Evolutionary conservation across 805 yeast genomes (phyloP), one percentile per base, ranked within the genome.

Genomic region (Kregervanrija fluxuum): DNA sequence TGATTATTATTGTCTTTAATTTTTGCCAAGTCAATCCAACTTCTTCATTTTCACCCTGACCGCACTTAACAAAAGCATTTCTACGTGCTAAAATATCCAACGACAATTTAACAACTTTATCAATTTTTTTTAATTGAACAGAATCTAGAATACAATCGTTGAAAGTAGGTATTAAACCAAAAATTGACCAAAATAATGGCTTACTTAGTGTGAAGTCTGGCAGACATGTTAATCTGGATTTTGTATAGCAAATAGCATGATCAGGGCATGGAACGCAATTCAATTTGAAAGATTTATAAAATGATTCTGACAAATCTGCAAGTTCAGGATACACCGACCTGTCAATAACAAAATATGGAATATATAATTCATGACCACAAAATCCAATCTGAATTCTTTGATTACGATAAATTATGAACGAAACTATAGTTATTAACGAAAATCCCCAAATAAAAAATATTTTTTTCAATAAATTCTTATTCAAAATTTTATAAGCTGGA

Each of bases 131-230:
- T 33, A 86, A 81, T 63, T 80, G 85, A 50, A 74, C 77, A 33
- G 84, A 79, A 59, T 91, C 96, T 31, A 89, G 80, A 15, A 81
- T 70, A 69, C 99, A 91, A 36, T 63, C 62, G 14, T 81, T 83
- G 39, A 77, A 65, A 1, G 83, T 57, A 5, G 93, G 86, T 16
- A 85, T 64, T 10, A 77, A 47, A 2, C 85, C 83, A 45, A 73
- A 71, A 6, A 46, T 10, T 16, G 79, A 62, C 37, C 75, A 67
- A 52, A 78, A 70, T 71, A 80, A 73, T 6, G 83, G 82, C 42
- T 72, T 69, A 33, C 59, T 57, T 30, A 69, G 67, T 33, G 76
- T 65, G 55, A 69, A 85, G 52, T 85, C 96, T 34, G 81, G 82
- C 52, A 76, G 80, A 63, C 99, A 91, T 42, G 73, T 76, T 2